These are phyloP conservation scores for Naganishia sp. DNA, from an alignment of 1,284 basidiomycete genomes.

Conservation along the genomic window DNA sequence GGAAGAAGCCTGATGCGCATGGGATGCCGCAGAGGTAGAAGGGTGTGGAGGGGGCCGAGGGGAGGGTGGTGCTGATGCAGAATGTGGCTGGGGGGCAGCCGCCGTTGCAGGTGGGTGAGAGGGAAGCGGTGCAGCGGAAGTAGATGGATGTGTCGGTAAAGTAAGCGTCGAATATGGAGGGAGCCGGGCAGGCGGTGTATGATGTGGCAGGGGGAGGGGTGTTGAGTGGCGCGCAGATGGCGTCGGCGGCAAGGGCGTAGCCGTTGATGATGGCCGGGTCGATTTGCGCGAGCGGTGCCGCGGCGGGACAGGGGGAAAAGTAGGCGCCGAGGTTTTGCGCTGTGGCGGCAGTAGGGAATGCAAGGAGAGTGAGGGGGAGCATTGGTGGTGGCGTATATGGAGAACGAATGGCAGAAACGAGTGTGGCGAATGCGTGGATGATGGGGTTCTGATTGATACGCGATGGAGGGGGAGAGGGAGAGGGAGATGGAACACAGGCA, in stretches of 20 bases:
- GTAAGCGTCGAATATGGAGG: slow-evolving; percentile 6
- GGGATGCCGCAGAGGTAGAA: slow-evolving; percentile 24
- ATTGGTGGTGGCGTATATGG: background rate
- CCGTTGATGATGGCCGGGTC: slow-evolving; percentile 2
- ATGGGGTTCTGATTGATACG: background rate
- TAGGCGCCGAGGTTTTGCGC: slow-evolving; percentile 26
- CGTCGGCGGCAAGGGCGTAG: slow-evolving; percentile 13
- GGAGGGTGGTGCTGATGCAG: slow-evolving; percentile 8
- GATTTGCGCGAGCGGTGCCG: slow-evolving; percentile 7
- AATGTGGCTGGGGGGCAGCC: slow-evolving; percentile 3
- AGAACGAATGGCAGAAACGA: background rate
- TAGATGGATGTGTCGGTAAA: slow-evolving; percentile 19
- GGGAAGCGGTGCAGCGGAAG: slow-evolving; percentile 8
- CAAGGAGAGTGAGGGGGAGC: background rate
- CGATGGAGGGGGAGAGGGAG: too few relatives aligned
- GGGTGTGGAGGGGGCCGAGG: background rate
- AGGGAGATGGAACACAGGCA: background rate
- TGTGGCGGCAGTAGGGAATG: background rate
- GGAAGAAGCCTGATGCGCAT: slow-evolving; percentile 23
- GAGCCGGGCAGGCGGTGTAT: slow-evolving; percentile 11
- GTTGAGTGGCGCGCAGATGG: slow-evolving; percentile 1
- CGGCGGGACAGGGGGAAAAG: slow-evolving; percentile 11
- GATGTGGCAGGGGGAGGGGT: background rate
- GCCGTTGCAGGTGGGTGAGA: slow-evolving; percentile 11
- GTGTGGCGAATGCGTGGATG: background rate